Conservation (phyloP, 768 basidiomycete genomes). For the Rhizopogon sp. region DNA sequence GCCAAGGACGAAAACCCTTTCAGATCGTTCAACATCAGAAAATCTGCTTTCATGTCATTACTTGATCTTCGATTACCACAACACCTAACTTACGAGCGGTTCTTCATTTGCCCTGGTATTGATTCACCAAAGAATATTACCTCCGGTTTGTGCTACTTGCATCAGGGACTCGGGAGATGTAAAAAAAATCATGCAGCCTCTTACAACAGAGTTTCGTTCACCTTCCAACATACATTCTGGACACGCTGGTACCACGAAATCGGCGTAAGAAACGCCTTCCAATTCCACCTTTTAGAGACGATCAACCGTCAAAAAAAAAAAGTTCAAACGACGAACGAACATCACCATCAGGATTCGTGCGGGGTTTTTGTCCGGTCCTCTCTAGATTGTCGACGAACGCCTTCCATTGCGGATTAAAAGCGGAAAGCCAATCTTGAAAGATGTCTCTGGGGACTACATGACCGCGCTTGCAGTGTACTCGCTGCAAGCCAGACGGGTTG, state of each 20-base stretch:
- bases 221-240: constrained; percentile 57
- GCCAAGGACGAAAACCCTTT: constrained; percentile 76
- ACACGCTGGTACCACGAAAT: constrained; percentile 80
- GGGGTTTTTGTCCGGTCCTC: constrained; percentile 48
- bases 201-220: constrained; percentile 55
- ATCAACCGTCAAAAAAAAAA: neutral
- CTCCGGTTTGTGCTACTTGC: constrained; percentile 66
- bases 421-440: constrained; percentile 73
- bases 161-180: neutral
- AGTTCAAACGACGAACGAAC: constrained; percentile 36
- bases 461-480: constrained; percentile 71
- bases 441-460: constrained; percentile 61
- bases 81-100: constrained; percentile 56
- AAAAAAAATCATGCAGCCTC: constrained; percentile 10
- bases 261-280: constrained; percentile 69
- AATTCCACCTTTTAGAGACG: constrained; percentile 61
- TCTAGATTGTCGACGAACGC: constrained; percentile 62
- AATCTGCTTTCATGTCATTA: constrained; percentile 36
- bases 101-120: constrained; percentile 58
- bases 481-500: constrained; percentile 33
- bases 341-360: constrained; percentile 94
- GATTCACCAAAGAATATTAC: constrained; percentile 91
- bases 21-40: constrained; percentile 49
- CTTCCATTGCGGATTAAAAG: constrained; percentile 77
- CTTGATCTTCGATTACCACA: neutral